Conservation (phyloP, 2,329 filamentous ascomycete species). For the Neocatenulostroma microsporum region DNA sequence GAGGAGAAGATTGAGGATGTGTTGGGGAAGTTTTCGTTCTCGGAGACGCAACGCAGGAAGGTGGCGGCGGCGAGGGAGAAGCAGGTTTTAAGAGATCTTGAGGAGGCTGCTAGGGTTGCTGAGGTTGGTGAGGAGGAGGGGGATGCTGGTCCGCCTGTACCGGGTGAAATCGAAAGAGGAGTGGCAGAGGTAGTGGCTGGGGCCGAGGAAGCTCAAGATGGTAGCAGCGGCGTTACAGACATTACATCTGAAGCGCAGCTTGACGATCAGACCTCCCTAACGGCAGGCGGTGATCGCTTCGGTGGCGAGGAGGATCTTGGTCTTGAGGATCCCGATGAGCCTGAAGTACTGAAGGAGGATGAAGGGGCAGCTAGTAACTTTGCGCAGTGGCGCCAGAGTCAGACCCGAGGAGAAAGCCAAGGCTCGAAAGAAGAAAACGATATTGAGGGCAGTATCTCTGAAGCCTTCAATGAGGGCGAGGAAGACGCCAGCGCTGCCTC, state of each 20-base stretch:
- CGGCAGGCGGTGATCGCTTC: conserved; percentile 22
- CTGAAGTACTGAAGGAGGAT: conserved; percentile 5
- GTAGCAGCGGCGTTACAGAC: not conserved
- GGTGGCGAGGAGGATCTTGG: conserved; percentile 21
- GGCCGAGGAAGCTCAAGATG: conserved; percentile 1
- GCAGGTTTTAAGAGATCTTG: conserved; percentile 16
- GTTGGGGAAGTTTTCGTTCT: conserved; percentile 50
- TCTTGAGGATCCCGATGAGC: conserved; percentile 11
- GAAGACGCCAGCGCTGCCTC: conserved; percentile 2
- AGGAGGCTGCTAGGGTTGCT: conserved; percentile 3
- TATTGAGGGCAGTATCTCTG: conserved; percentile 2
- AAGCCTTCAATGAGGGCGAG: conserved; percentile 3
- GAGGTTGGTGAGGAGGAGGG: conserved; percentile 29
- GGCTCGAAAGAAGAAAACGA: conserved; percentile 1
- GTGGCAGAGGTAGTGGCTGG: conserved; percentile 4
- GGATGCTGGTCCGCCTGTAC: conserved; percentile 31
- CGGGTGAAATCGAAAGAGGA: not conserved
- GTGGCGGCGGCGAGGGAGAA: conserved; percentile 23
- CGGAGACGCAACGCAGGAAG: conserved; percentile 20
- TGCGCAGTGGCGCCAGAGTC: conserved; percentile 12
- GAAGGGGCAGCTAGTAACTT: conserved; percentile 6
- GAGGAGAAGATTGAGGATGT: conserved; percentile 66
- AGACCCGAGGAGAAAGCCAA: conserved; percentile 10
- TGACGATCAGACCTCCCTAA: conserved; percentile 16
- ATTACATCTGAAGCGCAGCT: not conserved